Percentiles rank a stretch among this genome's conserved stretches.
Conservation (phyloP, 495 filamentous ascomycete species). For the Glarea lozoyensis region DNA sequence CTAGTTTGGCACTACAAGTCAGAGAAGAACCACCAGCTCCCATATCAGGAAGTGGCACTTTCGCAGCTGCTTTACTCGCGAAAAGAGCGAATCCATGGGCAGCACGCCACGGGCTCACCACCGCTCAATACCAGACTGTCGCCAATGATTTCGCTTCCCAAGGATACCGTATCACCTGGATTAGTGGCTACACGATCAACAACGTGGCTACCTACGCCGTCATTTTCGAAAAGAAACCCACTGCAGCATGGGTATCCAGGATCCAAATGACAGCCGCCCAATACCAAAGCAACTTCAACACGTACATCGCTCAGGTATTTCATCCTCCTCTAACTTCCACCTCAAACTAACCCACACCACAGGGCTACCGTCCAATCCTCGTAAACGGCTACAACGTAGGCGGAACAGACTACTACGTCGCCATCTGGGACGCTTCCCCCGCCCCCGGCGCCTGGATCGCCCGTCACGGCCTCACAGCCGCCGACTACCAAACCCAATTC, state of each 20-base stretch:
- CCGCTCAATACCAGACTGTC: constrained; percentile 14
- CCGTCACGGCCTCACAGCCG: constrained; percentile 8
- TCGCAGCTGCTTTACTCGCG: too few relatives aligned
- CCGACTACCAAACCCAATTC: constrained; percentile 7
- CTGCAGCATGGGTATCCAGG: constrained; percentile 9
- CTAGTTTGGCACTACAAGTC: too few relatives aligned
- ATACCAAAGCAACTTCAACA: constrained; percentile 16
- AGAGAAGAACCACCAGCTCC: too few relatives aligned
- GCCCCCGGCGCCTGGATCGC: constrained; percentile 19
- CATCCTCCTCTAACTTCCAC: too few relatives aligned
- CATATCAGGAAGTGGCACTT: too few relatives aligned
- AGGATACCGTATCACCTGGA: constrained; percentile 14
- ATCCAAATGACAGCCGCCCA: constrained; percentile 9
- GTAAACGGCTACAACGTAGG: constrained; percentile 16
- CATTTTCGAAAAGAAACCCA: constrained; percentile 17
- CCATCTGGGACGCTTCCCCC: constrained; percentile 18
- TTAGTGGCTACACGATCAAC: constrained; percentile 19
- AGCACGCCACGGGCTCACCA: constrained; percentile 11
- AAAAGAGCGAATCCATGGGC: constrained; percentile 2
- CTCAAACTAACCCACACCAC: too few relatives aligned
- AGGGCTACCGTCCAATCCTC: too few relatives aligned
- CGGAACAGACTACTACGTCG: constrained; percentile 13
- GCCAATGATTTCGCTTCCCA: constrained; percentile 9
- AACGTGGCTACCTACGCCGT: not conserved
- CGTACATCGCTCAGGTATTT: constrained; percentile 16